Percentiles rank a stretch among this genome's conserved stretches.
Conservation (phyloP, 129 eudicot species). For the Artemisia annua region DNA sequence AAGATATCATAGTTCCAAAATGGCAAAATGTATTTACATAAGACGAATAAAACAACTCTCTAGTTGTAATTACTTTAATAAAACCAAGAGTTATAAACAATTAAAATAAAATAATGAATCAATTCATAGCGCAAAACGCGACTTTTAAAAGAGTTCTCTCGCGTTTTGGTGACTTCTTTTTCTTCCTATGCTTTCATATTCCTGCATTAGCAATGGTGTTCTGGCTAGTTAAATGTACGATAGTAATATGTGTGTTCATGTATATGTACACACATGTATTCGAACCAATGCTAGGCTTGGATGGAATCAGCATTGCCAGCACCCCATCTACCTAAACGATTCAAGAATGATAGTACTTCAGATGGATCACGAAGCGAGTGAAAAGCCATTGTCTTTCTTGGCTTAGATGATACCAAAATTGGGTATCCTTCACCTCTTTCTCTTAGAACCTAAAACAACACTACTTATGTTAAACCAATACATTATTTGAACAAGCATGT, state of each 20-base stretch:
- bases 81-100: background rate
- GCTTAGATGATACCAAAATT: slow-evolving; percentile 53
- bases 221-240: background rate
- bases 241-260: background rate
- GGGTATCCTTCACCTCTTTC: slow-evolving; percentile 58
- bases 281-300: slow-evolving; percentile 1
- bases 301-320: background rate
- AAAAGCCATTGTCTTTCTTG: slow-evolving; percentile 61
- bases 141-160: background rate
- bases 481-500: background rate
- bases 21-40: background rate
- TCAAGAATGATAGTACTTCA: slow-evolving; percentile 64
- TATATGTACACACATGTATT: too few species aligned
- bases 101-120: too few species aligned
- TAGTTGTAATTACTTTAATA: slow-evolving; percentile 1
- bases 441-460: slow-evolving; percentile 45
- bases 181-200: slow-evolving; percentile 1
- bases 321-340: slow-evolving; percentile 56
- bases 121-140: background rate
- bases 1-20: background rate
- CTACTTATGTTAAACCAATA: background rate
- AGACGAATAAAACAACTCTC: slow-evolving; percentile 8
- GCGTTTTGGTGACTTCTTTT: too few species aligned
- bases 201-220: background rate
- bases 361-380: slow-evolving; percentile 66